A percentile compares a stretch with the other conserved stretches of the same genome.
Evolutionary conservation across 140 eudicot species (phyloP).

Genomic region (Ambrosia hybrid): DNA sequence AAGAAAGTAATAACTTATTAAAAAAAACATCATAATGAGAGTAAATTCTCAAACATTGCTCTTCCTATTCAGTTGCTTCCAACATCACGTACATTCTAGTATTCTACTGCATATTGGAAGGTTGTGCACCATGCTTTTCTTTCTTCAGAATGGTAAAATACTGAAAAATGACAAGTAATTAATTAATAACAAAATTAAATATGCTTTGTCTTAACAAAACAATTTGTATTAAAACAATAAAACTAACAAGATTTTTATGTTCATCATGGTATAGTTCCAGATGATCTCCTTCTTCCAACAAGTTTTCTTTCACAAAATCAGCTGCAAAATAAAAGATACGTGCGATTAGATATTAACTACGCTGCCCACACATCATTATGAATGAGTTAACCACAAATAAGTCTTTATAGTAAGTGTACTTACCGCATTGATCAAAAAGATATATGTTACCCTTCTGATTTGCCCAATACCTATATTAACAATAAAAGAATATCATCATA

Average conservation of each 20-base stretch:
- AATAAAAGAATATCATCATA: slow-evolving; percentile 1
- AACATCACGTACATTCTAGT: neutral
- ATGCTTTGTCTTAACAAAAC: neutral
- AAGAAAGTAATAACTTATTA: too few species aligned
- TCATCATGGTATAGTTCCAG: slow-evolving; percentile 30
- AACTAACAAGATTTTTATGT: slow-evolving; percentile 21
- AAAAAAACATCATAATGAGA: too few species aligned
- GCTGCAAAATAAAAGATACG: slow-evolving; percentile 9
- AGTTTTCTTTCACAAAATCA: slow-evolving; percentile 18
- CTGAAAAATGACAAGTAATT: slow-evolving; percentile 8
- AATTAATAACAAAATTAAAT: neutral
- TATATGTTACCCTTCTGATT: slow-evolving; percentile 26
- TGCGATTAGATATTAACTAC: neutral
- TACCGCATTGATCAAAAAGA: slow-evolving; percentile 29
- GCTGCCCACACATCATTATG: neutral
- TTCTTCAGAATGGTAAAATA: slow-evolving; percentile 21
- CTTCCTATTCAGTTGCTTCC: neutral
- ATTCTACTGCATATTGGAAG: neutral
- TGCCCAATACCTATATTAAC: slow-evolving; percentile 31
- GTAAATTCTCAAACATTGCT: too few species aligned
- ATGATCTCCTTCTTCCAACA: slow-evolving; percentile 22
- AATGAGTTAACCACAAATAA: slow-evolving; percentile 2
- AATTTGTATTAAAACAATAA: neutral
- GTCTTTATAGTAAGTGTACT: slow-evolving; percentile 2
- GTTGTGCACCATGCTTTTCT: neutral